These are phyloP conservation scores for Syzygium malaccense DNA, from an alignment of 441 rosid genomes.

Conservation along the genomic window DNA sequence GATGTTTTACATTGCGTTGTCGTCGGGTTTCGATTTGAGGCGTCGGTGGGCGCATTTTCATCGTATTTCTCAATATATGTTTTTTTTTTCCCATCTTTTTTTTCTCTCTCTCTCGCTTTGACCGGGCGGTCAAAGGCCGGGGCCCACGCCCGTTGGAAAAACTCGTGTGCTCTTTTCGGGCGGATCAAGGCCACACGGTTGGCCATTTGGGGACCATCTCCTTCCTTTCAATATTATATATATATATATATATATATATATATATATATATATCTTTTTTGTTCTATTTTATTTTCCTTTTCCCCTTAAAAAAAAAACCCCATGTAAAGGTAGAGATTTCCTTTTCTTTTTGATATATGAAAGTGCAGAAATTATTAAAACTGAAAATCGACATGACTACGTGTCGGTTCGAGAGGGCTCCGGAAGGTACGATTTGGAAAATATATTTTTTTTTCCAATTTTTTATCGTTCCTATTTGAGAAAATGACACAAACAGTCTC, in stretches of 20 bases:
- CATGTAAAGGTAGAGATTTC: background rate
- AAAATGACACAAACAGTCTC: accelerated
- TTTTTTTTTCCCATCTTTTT: background rate
- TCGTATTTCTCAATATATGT: background rate
- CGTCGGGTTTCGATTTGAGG: background rate
- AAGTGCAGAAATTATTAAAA: background rate
- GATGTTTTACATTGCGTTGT: background rate
- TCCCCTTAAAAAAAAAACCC: background rate
- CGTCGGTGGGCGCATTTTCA: background rate
- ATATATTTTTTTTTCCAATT: background rate
- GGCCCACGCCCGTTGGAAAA: background rate
- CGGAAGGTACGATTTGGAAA: background rate
- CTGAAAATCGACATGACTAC: background rate
- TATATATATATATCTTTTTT: background rate
- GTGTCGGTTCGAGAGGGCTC: background rate
- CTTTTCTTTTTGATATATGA: background rate
- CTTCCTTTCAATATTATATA: background rate
- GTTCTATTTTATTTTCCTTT: no score
- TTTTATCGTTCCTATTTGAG: background rate
- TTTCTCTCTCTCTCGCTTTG: background rate
- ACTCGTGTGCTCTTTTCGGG: background rate
- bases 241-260: background rate
- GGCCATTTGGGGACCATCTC: background rate
- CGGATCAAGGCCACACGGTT: background rate
- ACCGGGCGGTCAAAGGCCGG: background rate